Conservation (phyloP, 768 basidiomycete species). For the Lepiota venenata region DNA sequence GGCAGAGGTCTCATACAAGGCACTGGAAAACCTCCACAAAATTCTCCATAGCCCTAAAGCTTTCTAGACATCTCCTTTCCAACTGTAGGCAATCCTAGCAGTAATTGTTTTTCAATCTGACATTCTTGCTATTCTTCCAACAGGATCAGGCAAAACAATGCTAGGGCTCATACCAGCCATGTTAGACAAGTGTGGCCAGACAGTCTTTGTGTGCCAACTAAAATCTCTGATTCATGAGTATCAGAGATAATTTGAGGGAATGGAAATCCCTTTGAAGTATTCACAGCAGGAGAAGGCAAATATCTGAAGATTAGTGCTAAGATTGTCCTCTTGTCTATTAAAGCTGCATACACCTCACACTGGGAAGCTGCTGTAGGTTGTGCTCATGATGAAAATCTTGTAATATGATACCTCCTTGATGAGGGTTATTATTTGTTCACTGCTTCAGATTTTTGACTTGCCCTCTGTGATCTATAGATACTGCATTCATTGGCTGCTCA, state of each 20-base stretch:
- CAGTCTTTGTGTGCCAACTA: constrained; percentile 20
- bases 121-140: constrained; percentile 19
- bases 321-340: constrained; percentile 18
- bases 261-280: constrained; percentile 17
- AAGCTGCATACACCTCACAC: not conserved
- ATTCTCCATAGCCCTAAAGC: constrained; percentile 9
- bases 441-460: constrained; percentile 9
- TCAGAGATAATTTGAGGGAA: constrained; percentile 10
- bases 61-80: constrained; percentile 14
- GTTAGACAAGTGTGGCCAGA: constrained; percentile 7
- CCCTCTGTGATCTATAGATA: constrained; percentile 6
- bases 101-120: constrained; percentile 14
- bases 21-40: not conserved
- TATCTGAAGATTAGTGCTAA: constrained; percentile 9
- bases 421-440: constrained; percentile 20
- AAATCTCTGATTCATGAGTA: constrained; percentile 21
- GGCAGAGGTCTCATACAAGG: too few species aligned
- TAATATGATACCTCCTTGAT: constrained; percentile 19
- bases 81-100: constrained; percentile 15
- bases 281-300: not conserved
- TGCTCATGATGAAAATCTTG: not conserved
- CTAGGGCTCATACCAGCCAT: constrained; percentile 20
- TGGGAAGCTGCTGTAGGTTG: constrained; percentile 13
- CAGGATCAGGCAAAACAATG: constrained; percentile 25
- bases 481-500: constrained; percentile 14